A percentile compares a stretch with the other conserved stretches of the same genome.
These are phyloP conservation scores for Pyrrhoderma noxium DNA, from an alignment of 1,284 basidiomycete genomes.

Conservation along the genomic window DNA sequence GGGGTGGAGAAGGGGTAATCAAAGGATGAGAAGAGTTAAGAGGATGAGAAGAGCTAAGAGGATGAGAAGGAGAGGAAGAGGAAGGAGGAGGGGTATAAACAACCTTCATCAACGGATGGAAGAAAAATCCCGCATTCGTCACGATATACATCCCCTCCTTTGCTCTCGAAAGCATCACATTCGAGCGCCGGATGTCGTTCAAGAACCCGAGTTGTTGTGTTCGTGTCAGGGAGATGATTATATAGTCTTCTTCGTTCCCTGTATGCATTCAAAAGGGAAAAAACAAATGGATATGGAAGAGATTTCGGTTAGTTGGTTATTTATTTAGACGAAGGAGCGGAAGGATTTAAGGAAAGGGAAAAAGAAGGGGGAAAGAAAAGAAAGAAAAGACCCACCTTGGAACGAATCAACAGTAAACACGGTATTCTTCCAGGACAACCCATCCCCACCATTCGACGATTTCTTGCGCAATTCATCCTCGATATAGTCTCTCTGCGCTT, in stretches of 20 bases:
- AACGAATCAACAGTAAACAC: constrained; percentile 65
- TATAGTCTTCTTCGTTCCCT: constrained; percentile 59
- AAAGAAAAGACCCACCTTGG: constrained; percentile 38
- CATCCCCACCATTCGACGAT: too few relatives aligned
- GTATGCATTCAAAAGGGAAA: not conserved
- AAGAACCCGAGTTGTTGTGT: constrained; percentile 53
- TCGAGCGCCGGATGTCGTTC: constrained; percentile 45
- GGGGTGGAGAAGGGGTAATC: too few relatives aligned
- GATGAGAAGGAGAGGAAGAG: not conserved
- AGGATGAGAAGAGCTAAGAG: not conserved
- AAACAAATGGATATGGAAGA: not conserved
- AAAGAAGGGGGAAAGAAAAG: constrained; percentile 10
- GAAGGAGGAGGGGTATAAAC: not conserved
- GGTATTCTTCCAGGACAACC: constrained; percentile 51
- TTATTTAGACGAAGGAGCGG: too few relatives aligned
- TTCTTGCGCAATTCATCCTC: constrained; percentile 39
- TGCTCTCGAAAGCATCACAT: constrained; percentile 52
- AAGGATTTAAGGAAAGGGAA: too few relatives aligned
- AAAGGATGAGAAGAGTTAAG: not conserved
- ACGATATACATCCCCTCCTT: constrained; percentile 63
- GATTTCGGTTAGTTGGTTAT: too few relatives aligned
- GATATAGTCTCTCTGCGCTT: constrained; percentile 49
- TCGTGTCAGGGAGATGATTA: constrained; percentile 58
- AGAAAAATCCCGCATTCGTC: constrained; percentile 43
- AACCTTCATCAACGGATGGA: too few relatives aligned